A percentile compares a stretch with the other conserved stretches of the same genome.
phyloP scores from a whole-genome alignment of 2,329 filamentous ascomycete genomes.

The Hirsutella minnesotensis region DNA sequence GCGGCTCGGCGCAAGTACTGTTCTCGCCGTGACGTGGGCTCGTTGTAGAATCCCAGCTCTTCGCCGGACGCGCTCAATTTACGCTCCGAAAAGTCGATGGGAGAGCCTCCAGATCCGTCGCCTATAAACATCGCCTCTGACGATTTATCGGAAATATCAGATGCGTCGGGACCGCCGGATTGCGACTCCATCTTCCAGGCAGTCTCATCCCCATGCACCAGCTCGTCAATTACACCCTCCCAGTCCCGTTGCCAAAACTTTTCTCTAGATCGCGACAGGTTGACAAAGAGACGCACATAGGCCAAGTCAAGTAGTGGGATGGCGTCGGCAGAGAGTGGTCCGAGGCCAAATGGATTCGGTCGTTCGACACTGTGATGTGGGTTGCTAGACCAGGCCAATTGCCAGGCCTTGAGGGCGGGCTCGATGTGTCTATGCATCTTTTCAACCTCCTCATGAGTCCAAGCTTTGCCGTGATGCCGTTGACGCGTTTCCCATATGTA shows the following conservation, averaged over 20 bases:
- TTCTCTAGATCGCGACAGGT: conserved; percentile 84
- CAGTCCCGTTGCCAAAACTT: conserved; percentile 91
- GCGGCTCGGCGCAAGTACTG: conserved; percentile 87
- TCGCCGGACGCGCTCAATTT: conserved; percentile 19
- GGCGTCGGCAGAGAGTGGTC: conserved; percentile 78
- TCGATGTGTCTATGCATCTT: conserved; percentile 95
- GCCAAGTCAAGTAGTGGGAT: conserved; percentile 86
- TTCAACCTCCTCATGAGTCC: conserved; percentile 87
- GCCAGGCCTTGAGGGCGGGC: conserved; percentile 87
- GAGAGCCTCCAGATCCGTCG: neutral
- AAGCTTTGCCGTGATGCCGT: conserved; percentile 74
- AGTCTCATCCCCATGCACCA: conserved; percentile 66
- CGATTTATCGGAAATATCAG: conserved; percentile 19
- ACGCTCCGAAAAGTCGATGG: neutral
- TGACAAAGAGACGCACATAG: conserved; percentile 85
- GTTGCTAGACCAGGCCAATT: conserved; percentile 81
- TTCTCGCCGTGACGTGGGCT: conserved; percentile 60
- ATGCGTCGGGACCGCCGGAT: conserved; percentile 29
- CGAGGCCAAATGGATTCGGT: conserved; percentile 70
- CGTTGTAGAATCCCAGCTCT: conserved; percentile 16
- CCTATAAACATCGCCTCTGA: neutral
- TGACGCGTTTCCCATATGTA: conserved; percentile 98
- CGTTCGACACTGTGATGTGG: conserved; percentile 73
- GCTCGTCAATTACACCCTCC: conserved; percentile 79
- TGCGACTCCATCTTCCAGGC: conserved; percentile 60